A percentile compares a stretch with the other conserved stretches of the same genome.
These are phyloP conservation scores for Ogataea thermomethanolica DNA, from an alignment of 805 yeast species.

Conservation along the genomic window DNA sequence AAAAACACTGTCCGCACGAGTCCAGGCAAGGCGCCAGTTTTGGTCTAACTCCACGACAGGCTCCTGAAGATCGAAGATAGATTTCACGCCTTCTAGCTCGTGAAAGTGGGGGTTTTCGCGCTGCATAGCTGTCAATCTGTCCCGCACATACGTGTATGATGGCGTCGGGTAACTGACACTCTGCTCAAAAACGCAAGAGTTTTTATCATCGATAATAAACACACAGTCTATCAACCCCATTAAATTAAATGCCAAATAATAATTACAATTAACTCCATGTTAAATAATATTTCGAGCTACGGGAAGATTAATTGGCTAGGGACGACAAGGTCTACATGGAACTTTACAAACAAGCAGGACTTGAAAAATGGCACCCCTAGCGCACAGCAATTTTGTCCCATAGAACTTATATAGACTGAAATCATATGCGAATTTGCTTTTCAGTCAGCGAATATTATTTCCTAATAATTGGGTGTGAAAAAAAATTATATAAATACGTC, in stretches of 20 bases:
- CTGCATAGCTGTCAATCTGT: slow-evolving; percentile 17
- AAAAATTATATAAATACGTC: slow-evolving; percentile 8
- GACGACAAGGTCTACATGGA: background rate
- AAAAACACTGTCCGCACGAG: slow-evolving; percentile 19
- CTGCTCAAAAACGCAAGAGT: slow-evolving; percentile 26
- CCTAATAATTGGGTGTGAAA: slow-evolving; percentile 6
- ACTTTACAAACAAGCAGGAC: background rate
- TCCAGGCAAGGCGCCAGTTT: slow-evolving; percentile 32
- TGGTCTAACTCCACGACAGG: slow-evolving; percentile 30
- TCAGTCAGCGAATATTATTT: background rate
- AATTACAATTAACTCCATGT: background rate
- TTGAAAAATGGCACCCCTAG: background rate
- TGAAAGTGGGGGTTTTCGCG: background rate
- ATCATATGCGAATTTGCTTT: background rate
- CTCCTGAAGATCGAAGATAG: slow-evolving; percentile 20
- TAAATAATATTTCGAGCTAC: background rate
- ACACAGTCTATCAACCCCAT: slow-evolving; percentile 34
- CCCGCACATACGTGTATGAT: slow-evolving; percentile 24
- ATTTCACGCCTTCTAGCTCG: background rate
- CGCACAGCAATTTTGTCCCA: no score
- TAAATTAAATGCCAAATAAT: background rate
- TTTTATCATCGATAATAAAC: slow-evolving; percentile 29
- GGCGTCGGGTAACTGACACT: slow-evolving; percentile 26
- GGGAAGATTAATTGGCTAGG: background rate
- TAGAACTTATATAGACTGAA: no score